Base-by-base conservation (phyloP, 139 green algal species). In the Desmodesmus armatus region DNA sequence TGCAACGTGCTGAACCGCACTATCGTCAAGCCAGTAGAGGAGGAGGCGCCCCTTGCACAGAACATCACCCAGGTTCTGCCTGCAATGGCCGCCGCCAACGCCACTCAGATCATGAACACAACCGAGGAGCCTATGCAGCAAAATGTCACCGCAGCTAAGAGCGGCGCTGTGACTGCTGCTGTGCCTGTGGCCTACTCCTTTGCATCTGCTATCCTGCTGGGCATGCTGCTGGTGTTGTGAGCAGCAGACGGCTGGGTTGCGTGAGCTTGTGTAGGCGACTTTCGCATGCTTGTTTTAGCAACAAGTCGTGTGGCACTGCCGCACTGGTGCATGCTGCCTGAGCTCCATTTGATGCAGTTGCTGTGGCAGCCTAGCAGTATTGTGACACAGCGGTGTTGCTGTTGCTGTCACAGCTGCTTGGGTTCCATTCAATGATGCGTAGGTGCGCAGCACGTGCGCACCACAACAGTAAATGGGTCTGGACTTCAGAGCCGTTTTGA, bases 1-100 rank as follows among this genome's bases (percentile, higher is more conserved):
- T 87, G 82, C 72, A 87, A 87, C 43, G 25, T 87, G 5, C 58
- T 87, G 29, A 82, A 82, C 55, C 55, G 82, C 58, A 87, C 81
- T 2, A 66, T 66, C 9, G 78, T 76, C 5, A 5, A n/a, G 9
- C 62, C 63, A 9, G 15, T 44, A n/a, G 62, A 62, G 4, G 62
- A 62, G 4, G 40, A 29, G 5, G 29, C 58, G 21, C 78, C 78
- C 2, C 78, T 47, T 0, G n/a, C 33, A 15, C 1, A 31, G 21
- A 79, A 65, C 44, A 51, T 82, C 27, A 69, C 74, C 23, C 49
- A 67, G 27, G 37, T 82, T 9, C n/a, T 72, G 76, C 76, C 76
- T 3, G 37, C 76, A 23, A 17, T 25, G 25, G 55, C 76, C 31
- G 76, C 76, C 21, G 17, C 53, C 19, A 55, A 72, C n/a, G 76